Percentiles rank a stretch among this genome's conserved stretches.
phyloP scores from a whole-genome alignment of 805 yeast genomes.

The Cyberlindnera petersonii region DNA sequence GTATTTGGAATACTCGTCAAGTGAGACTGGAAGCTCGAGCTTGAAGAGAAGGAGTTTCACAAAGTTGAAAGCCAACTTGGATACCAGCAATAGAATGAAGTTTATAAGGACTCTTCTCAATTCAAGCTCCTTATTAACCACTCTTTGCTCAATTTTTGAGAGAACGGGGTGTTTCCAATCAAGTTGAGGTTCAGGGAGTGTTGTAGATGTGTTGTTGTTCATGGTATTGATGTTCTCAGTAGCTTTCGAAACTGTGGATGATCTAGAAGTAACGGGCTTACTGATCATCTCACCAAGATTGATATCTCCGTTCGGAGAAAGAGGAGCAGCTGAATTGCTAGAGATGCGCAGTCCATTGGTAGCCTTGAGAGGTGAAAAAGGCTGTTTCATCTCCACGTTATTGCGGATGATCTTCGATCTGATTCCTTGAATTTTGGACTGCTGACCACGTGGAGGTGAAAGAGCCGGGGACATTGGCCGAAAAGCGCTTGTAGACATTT shows the following conservation, averaged over 20 bases:
- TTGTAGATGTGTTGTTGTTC: background rate
- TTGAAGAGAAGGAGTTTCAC: slow-evolving; percentile 20
- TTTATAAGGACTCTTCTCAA: slow-evolving; percentile 33
- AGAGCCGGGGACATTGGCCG: slow-evolving; percentile 6
- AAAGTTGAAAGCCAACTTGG: slow-evolving; percentile 27
- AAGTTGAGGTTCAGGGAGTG: slow-evolving; percentile 6
- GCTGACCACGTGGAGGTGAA: slow-evolving; percentile 8
- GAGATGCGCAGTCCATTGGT: background rate
- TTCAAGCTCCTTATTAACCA: slow-evolving; percentile 39
- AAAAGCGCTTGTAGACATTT: background rate
- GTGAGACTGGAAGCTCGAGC: slow-evolving; percentile 7
- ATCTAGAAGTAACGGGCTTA: no score
- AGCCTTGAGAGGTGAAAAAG: slow-evolving; percentile 3
- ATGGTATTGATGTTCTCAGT: background rate
- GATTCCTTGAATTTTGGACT: slow-evolving; percentile 12
- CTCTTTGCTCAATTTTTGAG: slow-evolving; percentile 10
- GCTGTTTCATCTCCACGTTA: slow-evolving; percentile 8
- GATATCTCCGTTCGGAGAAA: background rate
- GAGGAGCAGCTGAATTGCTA: background rate
- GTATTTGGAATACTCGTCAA: slow-evolving; percentile 3
- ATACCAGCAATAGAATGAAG: slow-evolving; percentile 28
- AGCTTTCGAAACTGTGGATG: background rate
- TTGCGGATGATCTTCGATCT: slow-evolving; percentile 13
- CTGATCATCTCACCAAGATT: background rate
- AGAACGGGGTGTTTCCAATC: slow-evolving; percentile 15